Percentiles rank a stretch among this genome's conserved stretches.
These are phyloP conservation scores for Dendrothele bispora DNA, from an alignment of 768 basidiomycete species.

Conservation along the genomic window DNA sequence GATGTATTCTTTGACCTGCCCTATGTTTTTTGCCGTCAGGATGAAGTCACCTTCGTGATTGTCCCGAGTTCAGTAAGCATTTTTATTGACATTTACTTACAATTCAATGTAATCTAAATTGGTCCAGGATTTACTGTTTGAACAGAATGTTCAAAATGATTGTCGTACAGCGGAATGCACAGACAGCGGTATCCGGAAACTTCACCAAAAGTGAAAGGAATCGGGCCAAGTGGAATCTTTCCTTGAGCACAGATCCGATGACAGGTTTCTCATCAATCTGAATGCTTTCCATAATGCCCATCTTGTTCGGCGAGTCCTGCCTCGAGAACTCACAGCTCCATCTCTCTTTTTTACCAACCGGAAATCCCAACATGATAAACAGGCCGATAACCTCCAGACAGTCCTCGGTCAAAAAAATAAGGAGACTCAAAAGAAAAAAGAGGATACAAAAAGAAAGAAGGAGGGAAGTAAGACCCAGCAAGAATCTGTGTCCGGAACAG, in stretches of 20 bases:
- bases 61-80: slow-evolving; percentile 6
- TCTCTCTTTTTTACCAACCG: not conserved
- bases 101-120: not conserved
- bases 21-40: not conserved
- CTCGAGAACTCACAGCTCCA: slow-evolving; percentile 12
- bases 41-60: not conserved
- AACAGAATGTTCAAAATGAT: slow-evolving; percentile 24
- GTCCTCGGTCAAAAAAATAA: not conserved
- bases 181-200: slow-evolving; percentile 2
- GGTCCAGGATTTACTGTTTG: slow-evolving; percentile 16
- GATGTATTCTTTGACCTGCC: not conserved
- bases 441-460: not conserved
- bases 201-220: slow-evolving; percentile 20
- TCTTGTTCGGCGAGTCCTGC: slow-evolving; percentile 19
- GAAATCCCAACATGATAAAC: not conserved
- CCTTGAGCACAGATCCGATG: slow-evolving; percentile 15
- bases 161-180: slow-evolving; percentile 14
- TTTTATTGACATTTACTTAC: not conserved
- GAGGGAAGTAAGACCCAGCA: no score
- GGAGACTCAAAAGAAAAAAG: not conserved
- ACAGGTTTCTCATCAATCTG: slow-evolving; percentile 24
- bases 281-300: slow-evolving; percentile 31
- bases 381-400: not conserved
- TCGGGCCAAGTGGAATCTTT: slow-evolving; percentile 10
- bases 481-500: no score